Conservation (phyloP, 768 basidiomycete genomes). For the Tricholoma furcatifolium region DNA sequence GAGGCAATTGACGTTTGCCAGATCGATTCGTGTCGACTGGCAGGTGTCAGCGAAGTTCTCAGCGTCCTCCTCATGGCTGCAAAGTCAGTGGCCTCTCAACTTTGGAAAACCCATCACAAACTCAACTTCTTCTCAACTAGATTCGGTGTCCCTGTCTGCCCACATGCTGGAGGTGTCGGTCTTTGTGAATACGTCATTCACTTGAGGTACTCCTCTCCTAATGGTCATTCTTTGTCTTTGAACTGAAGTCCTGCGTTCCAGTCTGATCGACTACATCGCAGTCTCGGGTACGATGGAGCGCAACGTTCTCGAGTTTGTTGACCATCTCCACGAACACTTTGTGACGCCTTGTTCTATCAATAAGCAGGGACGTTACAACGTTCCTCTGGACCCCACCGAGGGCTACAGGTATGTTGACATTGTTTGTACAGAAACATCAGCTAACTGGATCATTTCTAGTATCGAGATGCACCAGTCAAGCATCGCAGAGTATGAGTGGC, state of each 20-base stretch:
- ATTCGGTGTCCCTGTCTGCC: conserved; percentile 84
- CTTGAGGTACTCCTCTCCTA: conserved; percentile 50
- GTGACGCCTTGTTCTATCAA: conserved; percentile 88
- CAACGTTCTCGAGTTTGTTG: conserved; percentile 89
- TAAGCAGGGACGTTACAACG: conserved; percentile 80
- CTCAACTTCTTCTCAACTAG: conserved; percentile 28
- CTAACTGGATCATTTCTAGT: conserved; percentile 36
- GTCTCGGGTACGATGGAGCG: conserved; percentile 91
- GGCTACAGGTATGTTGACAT: conserved; percentile 66
- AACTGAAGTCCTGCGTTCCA: conserved; percentile 20
- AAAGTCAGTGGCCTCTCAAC: conserved; percentile 46
- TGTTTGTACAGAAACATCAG: background rate
- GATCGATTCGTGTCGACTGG: conserved; percentile 92
- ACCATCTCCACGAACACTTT: conserved; percentile 95
- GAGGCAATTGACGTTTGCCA: conserved; percentile 95
- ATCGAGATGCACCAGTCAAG: conserved; percentile 87
- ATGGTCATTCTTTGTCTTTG: no score
- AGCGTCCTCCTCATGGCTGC: conserved; percentile 88
- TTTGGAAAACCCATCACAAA: background rate
- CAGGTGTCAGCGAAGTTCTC: conserved; percentile 92
- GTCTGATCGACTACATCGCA: conserved; percentile 90
- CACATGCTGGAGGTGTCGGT: conserved; percentile 94
- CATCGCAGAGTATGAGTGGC: conserved; percentile 84
- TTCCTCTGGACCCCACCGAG: conserved; percentile 70
- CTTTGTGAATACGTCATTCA: conserved; percentile 92